These are phyloP conservation scores for Ammopiptanthus mongolicus DNA, from an alignment of 306 rosid genomes.

Conservation along the genomic window DNA sequence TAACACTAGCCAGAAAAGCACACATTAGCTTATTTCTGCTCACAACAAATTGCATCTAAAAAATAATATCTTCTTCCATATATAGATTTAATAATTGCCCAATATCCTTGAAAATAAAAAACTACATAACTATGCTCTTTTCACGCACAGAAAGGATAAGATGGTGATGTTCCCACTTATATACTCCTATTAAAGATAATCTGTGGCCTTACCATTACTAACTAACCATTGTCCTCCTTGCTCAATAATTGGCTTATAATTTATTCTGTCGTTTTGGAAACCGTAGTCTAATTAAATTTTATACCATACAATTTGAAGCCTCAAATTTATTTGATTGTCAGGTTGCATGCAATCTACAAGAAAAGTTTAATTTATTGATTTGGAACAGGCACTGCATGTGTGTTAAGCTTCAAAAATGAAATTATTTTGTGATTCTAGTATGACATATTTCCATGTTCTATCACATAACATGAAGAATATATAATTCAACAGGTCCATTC, in stretches of 20 bases:
- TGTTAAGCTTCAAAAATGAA: not conserved
- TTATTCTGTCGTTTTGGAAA: not conserved
- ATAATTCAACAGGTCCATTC: not conserved
- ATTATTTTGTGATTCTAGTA: not conserved
- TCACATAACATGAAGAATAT: not conserved
- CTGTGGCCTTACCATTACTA: not conserved
- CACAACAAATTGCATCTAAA: constrained; percentile 34
- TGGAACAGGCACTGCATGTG: not conserved
- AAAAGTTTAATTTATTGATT: constrained; percentile 15
- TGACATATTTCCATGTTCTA: not conserved
- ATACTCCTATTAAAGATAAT: not conserved
- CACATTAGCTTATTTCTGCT: constrained; percentile 15
- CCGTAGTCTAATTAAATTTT: not conserved
- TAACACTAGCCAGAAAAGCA: not conserved
- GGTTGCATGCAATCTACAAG: not conserved
- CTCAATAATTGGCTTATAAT: constrained; percentile 23
- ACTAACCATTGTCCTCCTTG: constrained; percentile 13
- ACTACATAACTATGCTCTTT: not conserved
- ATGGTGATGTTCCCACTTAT: constrained; percentile 17
- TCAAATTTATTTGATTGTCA: constrained; percentile 5
- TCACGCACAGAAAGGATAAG: constrained; percentile 23
- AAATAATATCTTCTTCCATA: constrained; percentile 27
- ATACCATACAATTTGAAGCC: not conserved
- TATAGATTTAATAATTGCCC: not conserved
- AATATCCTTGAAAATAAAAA: not conserved